Base-by-base conservation (phyloP, 2,329 filamentous ascomycete genomes). In the Pseudogymnoascus sp. region DNA sequence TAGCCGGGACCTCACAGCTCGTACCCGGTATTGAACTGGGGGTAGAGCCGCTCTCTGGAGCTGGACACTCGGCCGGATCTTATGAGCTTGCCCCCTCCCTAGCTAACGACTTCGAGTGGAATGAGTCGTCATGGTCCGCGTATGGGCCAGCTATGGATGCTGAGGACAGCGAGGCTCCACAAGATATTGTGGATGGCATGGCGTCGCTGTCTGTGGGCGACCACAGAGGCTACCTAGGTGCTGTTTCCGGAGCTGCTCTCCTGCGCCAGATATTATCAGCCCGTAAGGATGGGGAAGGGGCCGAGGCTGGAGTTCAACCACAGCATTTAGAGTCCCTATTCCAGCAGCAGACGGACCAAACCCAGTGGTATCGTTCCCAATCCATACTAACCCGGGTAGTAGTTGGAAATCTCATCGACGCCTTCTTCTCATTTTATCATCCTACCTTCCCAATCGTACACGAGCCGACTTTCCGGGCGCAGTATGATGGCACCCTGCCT, bases 381-480 rank as follows among this genome's bases (percentile, higher is more conserved):
- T 38, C 59, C 21, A 60, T 60, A 43, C 18, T 60, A 23, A 60
- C 59, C 21, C 18, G 38, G 28, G 59, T 60, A 11, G 59, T 43
- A n/a, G 59, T 60, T 21, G 69, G 71, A 62, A 65, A 67, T 76
- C 42, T 56, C 8, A 56, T 56, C 28, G 75, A 77, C 63, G 72
- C 74, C 0, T 82, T 79, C 66, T 80, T 81, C 65, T 67, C 69
- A 5, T 66, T 74, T 14, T 79, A 77, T 65, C 77, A 81, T 66
- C 65, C 75, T 8, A 75, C 73, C 37, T 80, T 80, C 63, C 79
- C 79, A 0, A 73, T 80, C 21, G 68, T 81, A 3, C 77, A 81
- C 64, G 77, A 79, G 61, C 71, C 75, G 6, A 76, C 74, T 0
- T 79, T 79, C 62, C 69, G 75, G 37, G 75, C 74, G 66, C 73